Evolutionary conservation across 495 filamentous ascomycete genomes (phyloP), one percentile per base, ranked within the genome.

Genomic region (Neurospora cerealis): DNA sequence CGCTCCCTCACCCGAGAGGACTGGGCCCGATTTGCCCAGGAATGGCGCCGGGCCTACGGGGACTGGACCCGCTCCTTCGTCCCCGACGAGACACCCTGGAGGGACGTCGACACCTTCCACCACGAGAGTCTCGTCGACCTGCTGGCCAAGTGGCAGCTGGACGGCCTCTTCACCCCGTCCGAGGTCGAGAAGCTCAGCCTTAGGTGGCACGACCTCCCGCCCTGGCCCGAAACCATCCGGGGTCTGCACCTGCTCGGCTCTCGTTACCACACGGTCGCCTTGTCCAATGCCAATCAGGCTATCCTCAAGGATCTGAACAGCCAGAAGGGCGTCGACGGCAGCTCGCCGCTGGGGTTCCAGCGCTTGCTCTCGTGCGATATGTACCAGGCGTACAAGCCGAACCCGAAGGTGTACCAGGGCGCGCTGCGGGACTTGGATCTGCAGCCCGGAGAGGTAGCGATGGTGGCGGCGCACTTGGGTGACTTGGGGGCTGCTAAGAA

Each of bases 321-420:
- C 38, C 76, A 87, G 76, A 91, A 86, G 4, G 78, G 83, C 21
- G 54, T 34, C 7, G 54, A 66, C 15, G 54, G 54, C 24, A 66
- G 54, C 6, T 66, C 54, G 15, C 54, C 54, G 15, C 84, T 95
- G 66, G 86, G 87, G 2, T 95, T 92, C 76, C 84, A 84, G 40
- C 83, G 85, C 70, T 77, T 95, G 71, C 82, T 88, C 69, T 91
- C 88, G 24, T 87, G 89, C 2, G 92, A 91, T 80, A 84, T 91
- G 74, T 95, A 93, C 77, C 83, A 85, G n/a, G 90, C 89, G 8
- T 95, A 95, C 78, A 96, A 96, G 79, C 93, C 93, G 8, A 86
- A 88, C 74, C 86, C 89, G 19, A 82, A 80, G 48, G 89, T 91
- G 7, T 95, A 94, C 79, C 81, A 84, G 0, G 93, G 92, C 0